These are phyloP conservation scores for Eucalyptus victrix DNA, from an alignment of 345 rosid genomes.

Conservation along the genomic window DNA sequence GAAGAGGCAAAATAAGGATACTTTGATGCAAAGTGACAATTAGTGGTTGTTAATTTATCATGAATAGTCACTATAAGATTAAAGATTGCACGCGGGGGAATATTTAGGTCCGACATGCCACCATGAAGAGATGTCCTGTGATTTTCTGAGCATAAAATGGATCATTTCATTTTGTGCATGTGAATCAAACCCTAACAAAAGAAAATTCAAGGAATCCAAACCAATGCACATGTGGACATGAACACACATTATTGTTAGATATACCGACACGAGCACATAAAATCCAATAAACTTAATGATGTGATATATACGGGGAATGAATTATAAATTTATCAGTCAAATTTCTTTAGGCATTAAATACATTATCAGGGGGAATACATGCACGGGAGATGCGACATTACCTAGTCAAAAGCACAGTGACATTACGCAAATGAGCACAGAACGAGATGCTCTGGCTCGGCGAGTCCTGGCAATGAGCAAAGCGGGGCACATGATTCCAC, in stretches of 20 bases:
- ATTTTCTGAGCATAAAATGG: not conserved
- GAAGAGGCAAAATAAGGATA: too few relatives aligned
- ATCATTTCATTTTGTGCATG: fast-evolving
- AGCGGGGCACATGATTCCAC: not conserved
- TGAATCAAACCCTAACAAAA: not conserved
- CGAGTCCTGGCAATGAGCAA: not conserved
- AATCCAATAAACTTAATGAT: not conserved
- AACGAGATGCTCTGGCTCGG: not conserved
- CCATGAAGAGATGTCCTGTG: not conserved
- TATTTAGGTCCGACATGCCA: fast-evolving
- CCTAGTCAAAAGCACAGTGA: not conserved
- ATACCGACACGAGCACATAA: not conserved
- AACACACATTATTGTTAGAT: not conserved
- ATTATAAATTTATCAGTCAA: not conserved
- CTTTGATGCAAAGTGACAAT: too few relatives aligned
- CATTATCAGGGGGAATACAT: not conserved
- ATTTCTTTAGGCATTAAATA: not conserved
- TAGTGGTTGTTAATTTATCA: too few relatives aligned
- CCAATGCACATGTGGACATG: fast-evolving
- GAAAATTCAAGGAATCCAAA: fast-evolving
- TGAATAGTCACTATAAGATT: too few relatives aligned
- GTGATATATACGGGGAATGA: not conserved
- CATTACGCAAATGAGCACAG: not conserved
- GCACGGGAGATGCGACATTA: not conserved
- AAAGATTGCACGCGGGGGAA: too few relatives aligned